Conservation (phyloP, 495 filamentous ascomycete species). For the Aspergillus sclerotioniger region DNA sequence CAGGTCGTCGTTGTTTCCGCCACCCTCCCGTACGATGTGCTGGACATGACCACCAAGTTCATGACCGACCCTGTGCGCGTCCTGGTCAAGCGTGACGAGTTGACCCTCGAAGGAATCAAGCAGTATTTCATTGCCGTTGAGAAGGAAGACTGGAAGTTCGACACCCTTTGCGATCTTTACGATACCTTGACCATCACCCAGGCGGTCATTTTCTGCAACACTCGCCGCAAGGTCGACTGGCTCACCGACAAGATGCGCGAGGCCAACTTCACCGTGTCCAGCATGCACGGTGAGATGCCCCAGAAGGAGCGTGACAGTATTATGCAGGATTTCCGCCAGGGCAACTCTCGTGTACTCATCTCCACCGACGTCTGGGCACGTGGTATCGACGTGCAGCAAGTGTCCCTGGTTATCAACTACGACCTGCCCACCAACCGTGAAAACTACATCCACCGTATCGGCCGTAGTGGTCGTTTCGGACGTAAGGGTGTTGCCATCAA, state of each 20-base stretch:
- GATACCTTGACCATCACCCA: conserved; percentile 99
- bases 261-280: conserved; percentile 95
- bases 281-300: conserved; percentile 99
- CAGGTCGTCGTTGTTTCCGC: conserved; percentile 98
- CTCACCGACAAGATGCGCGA: conserved; percentile 98
- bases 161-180: conserved; percentile 99
- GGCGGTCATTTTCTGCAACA: conserved; percentile 99
- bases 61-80: conserved; percentile 99
- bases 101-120: conserved; percentile 97
- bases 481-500: conserved; percentile 99
- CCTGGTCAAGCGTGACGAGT: conserved; percentile 98
- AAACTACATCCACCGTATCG: conserved; percentile 99
- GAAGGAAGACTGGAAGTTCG: conserved; percentile 99
- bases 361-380: conserved; percentile 96
- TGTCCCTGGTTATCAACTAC: conserved; percentile 99
- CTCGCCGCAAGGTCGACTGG: conserved; percentile 98
- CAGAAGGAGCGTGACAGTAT: conserved; percentile 97
- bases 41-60: conserved; percentile 99
- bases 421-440: conserved; percentile 98
- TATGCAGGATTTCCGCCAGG: conserved; percentile 98
- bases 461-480: conserved; percentile 92
- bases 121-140: conserved; percentile 99
- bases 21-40: conserved; percentile 94
- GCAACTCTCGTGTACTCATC: conserved; percentile 95
- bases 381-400: conserved; percentile 99